These are phyloP conservation scores for Candida nanaspora DNA, from an alignment of 805 yeast species.

Conservation along the genomic window DNA sequence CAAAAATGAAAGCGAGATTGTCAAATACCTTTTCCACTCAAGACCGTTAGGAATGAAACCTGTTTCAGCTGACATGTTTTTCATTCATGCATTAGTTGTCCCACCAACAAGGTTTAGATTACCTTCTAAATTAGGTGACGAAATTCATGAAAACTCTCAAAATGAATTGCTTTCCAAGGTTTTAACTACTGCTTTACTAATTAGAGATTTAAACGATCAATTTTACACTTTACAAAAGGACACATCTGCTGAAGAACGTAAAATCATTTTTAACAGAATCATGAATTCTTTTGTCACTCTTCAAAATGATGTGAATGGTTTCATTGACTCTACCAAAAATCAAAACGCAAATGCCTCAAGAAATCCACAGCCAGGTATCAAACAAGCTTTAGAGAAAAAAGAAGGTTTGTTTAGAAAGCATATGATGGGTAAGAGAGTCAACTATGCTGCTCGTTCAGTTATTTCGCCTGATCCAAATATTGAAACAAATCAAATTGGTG, in stretches of 20 bases:
- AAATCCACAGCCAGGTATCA: constrained; percentile 87
- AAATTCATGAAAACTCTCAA: constrained; percentile 88
- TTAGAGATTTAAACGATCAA: constrained; percentile 85
- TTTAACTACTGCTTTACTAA: constrained; percentile 69
- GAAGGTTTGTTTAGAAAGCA: constrained; percentile 98
- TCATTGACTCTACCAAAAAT: constrained; percentile 86
- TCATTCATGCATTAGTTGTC: constrained; percentile 80
- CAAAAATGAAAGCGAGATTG: constrained; percentile 58
- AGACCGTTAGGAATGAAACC: constrained; percentile 51
- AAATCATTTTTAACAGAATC: constrained; percentile 73
- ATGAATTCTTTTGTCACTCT: constrained; percentile 94
- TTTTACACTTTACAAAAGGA: constrained; percentile 58
- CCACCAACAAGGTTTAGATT: constrained; percentile 96
- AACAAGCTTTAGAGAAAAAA: constrained; percentile 95
- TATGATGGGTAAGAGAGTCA: constrained; percentile 99
- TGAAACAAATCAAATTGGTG: constrained; percentile 97
- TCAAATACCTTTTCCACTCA: constrained; percentile 74
- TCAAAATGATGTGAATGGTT: constrained; percentile 92
- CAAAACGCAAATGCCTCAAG: constrained; percentile 64
- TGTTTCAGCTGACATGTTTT: constrained; percentile 74
- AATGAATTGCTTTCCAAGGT: constrained; percentile 81
- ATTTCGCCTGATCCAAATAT: constrained; percentile 98
- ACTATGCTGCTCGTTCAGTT: constrained; percentile 97
- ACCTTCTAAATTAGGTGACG: constrained; percentile 96
- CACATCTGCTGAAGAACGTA: constrained; percentile 62